Conservation (phyloP, 306 rosid genomes). For the Abrus pulchellus region DNA sequence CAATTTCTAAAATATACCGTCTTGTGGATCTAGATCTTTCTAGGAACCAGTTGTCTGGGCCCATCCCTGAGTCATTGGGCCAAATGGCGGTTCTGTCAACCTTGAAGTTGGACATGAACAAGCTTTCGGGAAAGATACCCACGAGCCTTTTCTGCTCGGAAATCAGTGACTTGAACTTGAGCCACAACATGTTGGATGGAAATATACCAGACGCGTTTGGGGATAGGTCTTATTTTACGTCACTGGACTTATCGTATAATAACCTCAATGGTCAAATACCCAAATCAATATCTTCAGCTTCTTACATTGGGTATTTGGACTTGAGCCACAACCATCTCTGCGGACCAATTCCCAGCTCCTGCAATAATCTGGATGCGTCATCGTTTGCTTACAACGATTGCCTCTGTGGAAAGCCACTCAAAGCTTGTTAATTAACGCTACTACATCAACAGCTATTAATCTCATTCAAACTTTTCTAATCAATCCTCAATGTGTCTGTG, state of each 20-base stretch:
- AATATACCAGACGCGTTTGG: conserved; percentile 67
- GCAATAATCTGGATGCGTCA: conserved; percentile 70
- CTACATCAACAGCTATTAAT: neutral
- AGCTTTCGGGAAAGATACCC: conserved; percentile 64
- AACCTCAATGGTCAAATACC: conserved; percentile 69
- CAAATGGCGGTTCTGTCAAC: conserved; percentile 72
- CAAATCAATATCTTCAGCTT: conserved; percentile 57
- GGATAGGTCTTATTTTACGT: conserved; percentile 66
- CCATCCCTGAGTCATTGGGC: conserved; percentile 65
- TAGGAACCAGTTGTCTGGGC: conserved; percentile 60
- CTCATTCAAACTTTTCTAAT: neutral
- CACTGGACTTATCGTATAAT: conserved; percentile 71
- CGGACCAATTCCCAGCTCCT: conserved; percentile 70
- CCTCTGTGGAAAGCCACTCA: conserved; percentile 86
- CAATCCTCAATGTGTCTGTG: neutral
- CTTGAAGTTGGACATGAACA: conserved; percentile 67
- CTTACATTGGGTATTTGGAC: conserved; percentile 79
- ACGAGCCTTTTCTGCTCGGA: conserved; percentile 59
- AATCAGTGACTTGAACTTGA: conserved; percentile 66
- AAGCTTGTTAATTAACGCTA: conserved; percentile 56
- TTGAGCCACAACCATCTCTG: conserved; percentile 84
- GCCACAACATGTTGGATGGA: conserved; percentile 62
- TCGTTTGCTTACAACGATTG: conserved; percentile 76
- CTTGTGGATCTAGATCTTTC: conserved; percentile 84
- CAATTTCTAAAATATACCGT: conserved; percentile 65